Evolutionary conservation across 2,329 filamentous ascomycete species (phyloP).

Genomic region (Colletotrichum sp.): DNA sequence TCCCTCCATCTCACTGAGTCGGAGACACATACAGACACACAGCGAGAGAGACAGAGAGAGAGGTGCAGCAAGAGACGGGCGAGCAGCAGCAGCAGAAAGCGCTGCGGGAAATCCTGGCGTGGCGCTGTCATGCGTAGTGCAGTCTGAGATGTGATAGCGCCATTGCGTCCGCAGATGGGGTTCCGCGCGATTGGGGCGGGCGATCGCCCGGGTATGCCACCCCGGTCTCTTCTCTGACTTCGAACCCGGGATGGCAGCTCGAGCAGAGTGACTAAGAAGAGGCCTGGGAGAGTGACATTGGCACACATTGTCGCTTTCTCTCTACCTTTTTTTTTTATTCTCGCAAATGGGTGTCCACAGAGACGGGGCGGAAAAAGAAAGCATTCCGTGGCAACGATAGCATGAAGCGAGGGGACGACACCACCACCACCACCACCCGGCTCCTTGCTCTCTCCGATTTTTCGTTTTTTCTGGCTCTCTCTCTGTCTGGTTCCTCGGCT

Average conservation of each 20-base stretch:
- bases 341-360: background rate
- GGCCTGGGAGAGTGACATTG: background rate
- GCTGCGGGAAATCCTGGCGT: background rate
- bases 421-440: background rate
- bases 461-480: background rate
- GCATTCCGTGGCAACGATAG: constrained; percentile 6
- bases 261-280: background rate
- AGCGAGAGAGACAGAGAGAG: background rate
- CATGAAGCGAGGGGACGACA: background rate
- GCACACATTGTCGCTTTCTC: background rate
- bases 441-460: background rate
- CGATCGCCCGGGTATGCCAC: constrained; percentile 16
- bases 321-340: background rate
- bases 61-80: background rate
- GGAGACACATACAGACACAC: background rate
- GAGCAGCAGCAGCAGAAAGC: background rate
- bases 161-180: background rate
- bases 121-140: constrained; percentile 8
- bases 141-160: constrained; percentile 6
- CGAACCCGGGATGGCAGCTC: background rate
- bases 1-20: background rate
- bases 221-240: background rate
- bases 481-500: background rate
- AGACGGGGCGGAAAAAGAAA: constrained; percentile 5
- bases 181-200: constrained; percentile 11